Conservation (phyloP, 1,284 basidiomycete species). For the Thelephora terrestris region DNA sequence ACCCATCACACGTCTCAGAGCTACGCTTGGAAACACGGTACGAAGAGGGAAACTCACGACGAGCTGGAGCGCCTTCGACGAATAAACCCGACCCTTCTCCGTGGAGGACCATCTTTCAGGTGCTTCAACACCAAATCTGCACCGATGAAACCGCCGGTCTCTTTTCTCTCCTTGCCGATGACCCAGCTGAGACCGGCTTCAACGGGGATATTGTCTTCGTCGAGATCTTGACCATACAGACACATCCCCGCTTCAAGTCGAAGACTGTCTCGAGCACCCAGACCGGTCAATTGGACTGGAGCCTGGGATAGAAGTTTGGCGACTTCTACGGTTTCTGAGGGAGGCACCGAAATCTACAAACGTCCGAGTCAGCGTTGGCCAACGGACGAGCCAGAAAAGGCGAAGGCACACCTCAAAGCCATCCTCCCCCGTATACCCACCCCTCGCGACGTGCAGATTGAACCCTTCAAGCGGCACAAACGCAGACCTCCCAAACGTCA, state of each 20-base stretch:
- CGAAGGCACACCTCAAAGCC: conserved; percentile 72
- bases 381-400: no score
- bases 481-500: conserved; percentile 77
- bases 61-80: conserved; percentile 79
- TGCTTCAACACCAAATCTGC: conserved; percentile 71
- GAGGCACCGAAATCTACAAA: conserved; percentile 80
- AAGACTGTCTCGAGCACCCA: conserved; percentile 90
- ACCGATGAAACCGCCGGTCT: conserved; percentile 73
- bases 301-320: conserved; percentile 62
- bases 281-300: conserved; percentile 80
- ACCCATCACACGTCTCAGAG: neutral
- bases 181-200: conserved; percentile 92
- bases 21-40: neutral
- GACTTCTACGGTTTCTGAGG: conserved; percentile 61
- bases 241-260: conserved; percentile 98
- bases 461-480: conserved; percentile 71
- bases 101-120: conserved; percentile 70
- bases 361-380: no score
- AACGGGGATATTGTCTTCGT: conserved; percentile 79
- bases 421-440: conserved; percentile 98
- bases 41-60: conserved; percentile 38
- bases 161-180: conserved; percentile 81
- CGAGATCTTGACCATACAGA: conserved; percentile 90
- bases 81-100: conserved; percentile 80
- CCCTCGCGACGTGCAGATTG: conserved; percentile 86